Conservation (phyloP, 225 moss, liverwort and hornwort genomes). For the Bryoerythrophyllum caledonicum region DNA sequence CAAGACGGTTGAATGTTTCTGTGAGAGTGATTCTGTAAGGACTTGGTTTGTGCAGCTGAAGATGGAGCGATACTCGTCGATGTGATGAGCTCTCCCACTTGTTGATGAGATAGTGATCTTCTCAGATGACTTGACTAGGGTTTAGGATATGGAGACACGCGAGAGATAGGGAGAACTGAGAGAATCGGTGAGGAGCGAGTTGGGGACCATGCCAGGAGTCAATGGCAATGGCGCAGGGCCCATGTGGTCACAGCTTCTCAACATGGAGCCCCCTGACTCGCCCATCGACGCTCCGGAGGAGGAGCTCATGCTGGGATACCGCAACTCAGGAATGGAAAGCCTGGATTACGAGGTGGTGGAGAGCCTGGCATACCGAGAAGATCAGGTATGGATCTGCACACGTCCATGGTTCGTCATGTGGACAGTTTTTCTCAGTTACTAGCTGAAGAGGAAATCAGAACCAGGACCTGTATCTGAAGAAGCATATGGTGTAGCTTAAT, state of each 20-base stretch:
- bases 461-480: not conserved
- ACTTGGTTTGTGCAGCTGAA: slow-evolving; percentile 9
- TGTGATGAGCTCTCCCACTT: not conserved
- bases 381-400: slow-evolving; percentile 66
- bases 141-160: slow-evolving; percentile 14
- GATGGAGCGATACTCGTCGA: not conserved
- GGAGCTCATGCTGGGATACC: slow-evolving; percentile 43
- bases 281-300: slow-evolving; percentile 51
- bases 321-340: slow-evolving; percentile 75
- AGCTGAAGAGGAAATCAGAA: not conserved
- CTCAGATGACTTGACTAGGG: not conserved
- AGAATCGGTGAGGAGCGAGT: slow-evolving; percentile 8
- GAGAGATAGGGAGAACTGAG: slow-evolving; percentile 6
- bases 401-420: not conserved
- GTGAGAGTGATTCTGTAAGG: not conserved
- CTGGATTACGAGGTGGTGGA: slow-evolving; percentile 96
- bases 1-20: not conserved
- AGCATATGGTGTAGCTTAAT: not conserved
- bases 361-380: slow-evolving; percentile 88
- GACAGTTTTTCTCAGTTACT: not conserved
- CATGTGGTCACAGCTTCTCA: slow-evolving; percentile 91
- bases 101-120: not conserved
- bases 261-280: slow-evolving; percentile 60
- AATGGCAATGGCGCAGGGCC: slow-evolving; percentile 66
- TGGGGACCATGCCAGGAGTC: slow-evolving; percentile 60